Percentiles rank a stretch among this genome's conserved stretches.
These are phyloP conservation scores for Tuctoria greenei DNA, from an alignment of 176 grass and related monocot species.

Conservation along the genomic window DNA sequence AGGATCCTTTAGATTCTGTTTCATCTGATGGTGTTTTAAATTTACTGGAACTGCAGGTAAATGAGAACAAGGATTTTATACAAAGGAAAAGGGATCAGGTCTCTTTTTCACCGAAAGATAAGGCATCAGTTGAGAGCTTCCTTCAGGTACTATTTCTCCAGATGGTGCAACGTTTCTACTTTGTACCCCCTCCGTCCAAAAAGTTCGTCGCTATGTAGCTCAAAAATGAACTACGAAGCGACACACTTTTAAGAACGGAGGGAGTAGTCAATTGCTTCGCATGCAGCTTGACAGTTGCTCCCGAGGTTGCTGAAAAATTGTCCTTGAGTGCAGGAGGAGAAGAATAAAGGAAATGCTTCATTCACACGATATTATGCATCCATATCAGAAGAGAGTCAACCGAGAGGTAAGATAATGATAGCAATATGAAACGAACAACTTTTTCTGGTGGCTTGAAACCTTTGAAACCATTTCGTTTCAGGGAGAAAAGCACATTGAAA, in stretches of 20 bases:
- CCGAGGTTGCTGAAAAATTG: constrained; percentile 1
- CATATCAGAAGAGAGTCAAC: constrained; percentile 42
- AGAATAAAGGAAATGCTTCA: constrained; percentile 28
- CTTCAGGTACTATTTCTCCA: constrained; percentile 53
- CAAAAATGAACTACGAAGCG: no score
- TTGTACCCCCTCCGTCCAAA: no score
- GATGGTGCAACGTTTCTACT: not conserved
- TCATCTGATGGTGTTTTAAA: constrained; percentile 16
- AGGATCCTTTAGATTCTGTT: constrained; percentile 5
- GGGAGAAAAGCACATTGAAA: constrained; percentile 12
- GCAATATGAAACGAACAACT: not conserved
- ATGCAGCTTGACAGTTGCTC: not conserved
- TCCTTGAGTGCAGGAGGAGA: constrained; percentile 60
- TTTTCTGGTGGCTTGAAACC: not conserved
- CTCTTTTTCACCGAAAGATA: constrained; percentile 86
- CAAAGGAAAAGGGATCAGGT: constrained; percentile 68
- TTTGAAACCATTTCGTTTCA: constrained; percentile 6
- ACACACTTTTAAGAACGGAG: no score
- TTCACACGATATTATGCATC: constrained; percentile 65
- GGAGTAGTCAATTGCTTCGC: not conserved
- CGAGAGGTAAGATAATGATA: constrained; percentile 28
- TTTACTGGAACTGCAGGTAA: constrained; percentile 48
- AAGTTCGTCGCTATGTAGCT: no score
- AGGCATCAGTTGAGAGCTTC: constrained; percentile 61
- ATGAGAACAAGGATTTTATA: constrained; percentile 70